Evolutionary conservation across 2,329 filamentous ascomycete species (phyloP).

Genomic region (Chalaropsis thielavioides): DNA sequence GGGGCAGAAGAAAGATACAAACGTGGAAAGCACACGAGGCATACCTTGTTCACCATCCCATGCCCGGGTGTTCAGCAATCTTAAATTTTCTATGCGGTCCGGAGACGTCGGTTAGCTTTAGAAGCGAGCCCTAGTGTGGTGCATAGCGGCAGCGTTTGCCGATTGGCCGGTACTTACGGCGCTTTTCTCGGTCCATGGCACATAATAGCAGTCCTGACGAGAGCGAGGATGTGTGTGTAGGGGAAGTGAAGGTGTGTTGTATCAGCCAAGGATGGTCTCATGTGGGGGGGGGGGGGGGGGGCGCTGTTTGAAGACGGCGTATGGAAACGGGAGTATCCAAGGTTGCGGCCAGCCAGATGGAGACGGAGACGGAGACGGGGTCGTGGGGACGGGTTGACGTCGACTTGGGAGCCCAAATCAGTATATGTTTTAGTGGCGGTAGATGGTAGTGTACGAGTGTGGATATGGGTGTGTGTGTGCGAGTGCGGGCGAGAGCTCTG

Average conservation of each 20-base stretch:
- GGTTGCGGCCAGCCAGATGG: too few species aligned
- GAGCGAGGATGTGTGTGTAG: background rate
- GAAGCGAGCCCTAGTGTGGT: too few species aligned
- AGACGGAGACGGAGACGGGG: too few species aligned
- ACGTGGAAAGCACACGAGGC: constrained; percentile 10
- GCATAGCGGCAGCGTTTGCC: background rate
- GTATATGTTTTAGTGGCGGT: too few species aligned
- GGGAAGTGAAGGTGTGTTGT: background rate
- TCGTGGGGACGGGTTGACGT: too few species aligned
- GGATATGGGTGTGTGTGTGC: too few species aligned
- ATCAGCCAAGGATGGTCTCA: background rate
- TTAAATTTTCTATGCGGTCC: constrained; percentile 34
- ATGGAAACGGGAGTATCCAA: too few species aligned
- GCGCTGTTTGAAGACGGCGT: background rate
- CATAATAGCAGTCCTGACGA: constrained; percentile 15
- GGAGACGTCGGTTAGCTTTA: background rate
- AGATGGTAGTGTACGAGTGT: too few species aligned
- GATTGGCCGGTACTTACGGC: constrained; percentile 6
- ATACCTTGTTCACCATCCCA: constrained; percentile 83
- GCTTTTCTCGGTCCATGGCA: constrained; percentile 18
- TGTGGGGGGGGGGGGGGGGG: background rate
- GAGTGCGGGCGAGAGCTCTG: background rate
- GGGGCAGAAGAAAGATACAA: constrained; percentile 17
- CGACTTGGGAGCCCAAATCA: too few species aligned
- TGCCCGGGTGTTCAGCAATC: constrained; percentile 69